Evolutionary conservation across 768 basidiomycete genomes (phyloP), one percentile per base, ranked within the genome.

Genomic region (Leccinellum albellum): DNA sequence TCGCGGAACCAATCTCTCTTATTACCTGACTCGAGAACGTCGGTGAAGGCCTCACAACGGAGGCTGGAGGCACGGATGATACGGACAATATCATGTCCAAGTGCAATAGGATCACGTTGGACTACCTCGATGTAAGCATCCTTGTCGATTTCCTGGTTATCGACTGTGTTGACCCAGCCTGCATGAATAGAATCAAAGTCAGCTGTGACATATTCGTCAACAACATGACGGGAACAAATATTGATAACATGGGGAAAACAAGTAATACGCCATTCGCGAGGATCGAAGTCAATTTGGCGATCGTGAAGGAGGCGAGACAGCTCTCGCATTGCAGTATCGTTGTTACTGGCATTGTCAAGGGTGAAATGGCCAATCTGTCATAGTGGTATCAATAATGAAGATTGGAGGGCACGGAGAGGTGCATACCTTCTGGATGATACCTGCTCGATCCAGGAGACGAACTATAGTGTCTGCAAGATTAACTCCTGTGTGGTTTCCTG

Each of bases 401-500:
- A 26, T 4, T n/a, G n/a, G n/a, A n/a, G n/a, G n/a, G n/a, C n/a
- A n/a, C n/a, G n/a, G n/a, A n/a, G n/a, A n/a, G n/a, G n/a, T n/a
- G 17, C 10, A 13, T 42, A 40, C 49, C 10, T 52, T 40, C 15
- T 28, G 14, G 9, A 32, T 51, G 1, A 55, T 26, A 9, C 33
- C 33, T 0, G 32, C 33, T 5, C 31, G 12, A 15, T 60, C 54
- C 8, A 56, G 29, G 10, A 60, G 42, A 28, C 52, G 44, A 3
- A 49, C 23, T 4, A 54, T 50, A 15, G 53, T 37, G 5, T 40
- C 20, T 6, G 50, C 54, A 1, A 55, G 33, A 7, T 35, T 45
- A 2, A 13, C 6, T 3, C 66, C 65, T 1, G 55, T 49, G 32
- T 68, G 65, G 21, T 37, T 50, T 13, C 65, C 61, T 20, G 35